Percentiles rank a stretch among this genome's conserved stretches.
phyloP scores from a whole-genome alignment of 352 stramenopile species.

The Phytopythium delawarense region DNA sequence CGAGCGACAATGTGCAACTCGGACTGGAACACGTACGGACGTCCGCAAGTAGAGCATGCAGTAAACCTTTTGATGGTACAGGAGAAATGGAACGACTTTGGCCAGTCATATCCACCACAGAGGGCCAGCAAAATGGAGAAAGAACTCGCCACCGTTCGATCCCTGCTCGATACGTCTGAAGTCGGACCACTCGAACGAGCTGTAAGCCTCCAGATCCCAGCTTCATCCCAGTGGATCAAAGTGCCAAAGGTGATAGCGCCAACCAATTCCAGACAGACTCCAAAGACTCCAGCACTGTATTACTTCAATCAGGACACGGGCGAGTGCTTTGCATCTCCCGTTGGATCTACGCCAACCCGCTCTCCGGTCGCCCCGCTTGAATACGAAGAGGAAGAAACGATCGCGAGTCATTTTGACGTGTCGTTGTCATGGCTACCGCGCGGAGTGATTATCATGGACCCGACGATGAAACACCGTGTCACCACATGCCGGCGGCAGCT shows the following conservation, averaged over 20 bases:
- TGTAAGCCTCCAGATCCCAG: conserved; percentile 27
- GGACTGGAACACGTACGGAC: conserved; percentile 9
- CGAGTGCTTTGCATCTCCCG: conserved; percentile 16
- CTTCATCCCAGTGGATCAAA: conserved; percentile 58
- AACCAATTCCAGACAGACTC: neutral
- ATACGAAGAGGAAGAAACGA: conserved; percentile 47
- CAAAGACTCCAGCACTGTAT: conserved; percentile 13
- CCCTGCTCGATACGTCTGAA: conserved; percentile 11
- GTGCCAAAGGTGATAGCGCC: conserved; percentile 5
- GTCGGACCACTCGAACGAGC: conserved; percentile 23
- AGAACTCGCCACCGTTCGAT: conserved; percentile 11
- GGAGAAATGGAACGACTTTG: conserved; percentile 1
- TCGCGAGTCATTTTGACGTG: conserved; percentile 7
- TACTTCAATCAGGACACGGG: conserved; percentile 75
- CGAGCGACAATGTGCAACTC: conserved; percentile 21
- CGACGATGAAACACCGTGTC: conserved; percentile 28
- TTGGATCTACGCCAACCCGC: neutral
- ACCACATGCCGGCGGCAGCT: conserved; percentile 15
- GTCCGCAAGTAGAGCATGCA: conserved; percentile 8
- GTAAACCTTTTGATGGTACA: neutral
- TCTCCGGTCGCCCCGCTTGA: conserved; percentile 25
- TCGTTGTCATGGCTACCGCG: neutral
- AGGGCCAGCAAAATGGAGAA: conserved; percentile 10
- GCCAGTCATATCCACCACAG: neutral
- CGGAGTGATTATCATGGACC: neutral